Percentiles rank a stretch among this genome's conserved stretches.
Conservation (phyloP, 2,329 filamentous ascomycete genomes). For the Graphiopsis chlorocephala region DNA sequence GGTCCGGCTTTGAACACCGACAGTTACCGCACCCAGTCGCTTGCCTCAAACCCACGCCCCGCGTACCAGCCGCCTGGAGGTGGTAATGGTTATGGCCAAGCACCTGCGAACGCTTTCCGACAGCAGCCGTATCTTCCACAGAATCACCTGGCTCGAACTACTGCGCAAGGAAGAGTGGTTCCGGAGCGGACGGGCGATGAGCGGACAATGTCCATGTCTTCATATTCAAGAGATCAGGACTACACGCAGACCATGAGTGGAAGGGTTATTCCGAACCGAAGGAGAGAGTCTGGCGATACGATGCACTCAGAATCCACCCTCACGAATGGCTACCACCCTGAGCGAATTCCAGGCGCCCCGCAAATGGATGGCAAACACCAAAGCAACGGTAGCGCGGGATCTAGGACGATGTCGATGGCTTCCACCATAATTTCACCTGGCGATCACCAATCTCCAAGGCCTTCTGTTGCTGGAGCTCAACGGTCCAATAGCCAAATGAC, state of each 20-base stretch:
- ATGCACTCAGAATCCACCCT: conserved; percentile 24
- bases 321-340: conserved; percentile 32
- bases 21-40: conserved; percentile 86
- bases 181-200: conserved; percentile 83
- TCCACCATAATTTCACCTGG: conserved; percentile 66
- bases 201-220: conserved; percentile 93
- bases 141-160: conserved; percentile 69
- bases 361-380: conserved; percentile 24
- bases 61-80: conserved; percentile 62
- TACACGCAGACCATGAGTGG: conserved; percentile 89
- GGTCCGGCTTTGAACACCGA: conserved; percentile 71
- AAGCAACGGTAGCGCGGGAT: conserved; percentile 41
- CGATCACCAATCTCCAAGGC: conserved; percentile 28
- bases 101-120: conserved; percentile 72
- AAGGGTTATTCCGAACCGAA: conserved; percentile 78
- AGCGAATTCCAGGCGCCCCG: conserved; percentile 25
- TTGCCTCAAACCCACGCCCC: conserved; percentile 73
- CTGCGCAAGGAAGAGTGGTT: conserved; percentile 85
- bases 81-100: conserved; percentile 52
- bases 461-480: conserved; percentile 25
- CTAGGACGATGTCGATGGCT: conserved; percentile 87
- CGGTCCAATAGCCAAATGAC: conserved; percentile 40
- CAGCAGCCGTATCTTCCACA: conserved; percentile 66
- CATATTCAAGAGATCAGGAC: conserved; percentile 71
- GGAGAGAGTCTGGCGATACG: conserved; percentile 52